Evolutionary conservation across 2,329 filamentous ascomycete genomes (phyloP), one percentile per base, ranked within the genome.

Genomic region (Fusarium phyllophilum): DNA sequence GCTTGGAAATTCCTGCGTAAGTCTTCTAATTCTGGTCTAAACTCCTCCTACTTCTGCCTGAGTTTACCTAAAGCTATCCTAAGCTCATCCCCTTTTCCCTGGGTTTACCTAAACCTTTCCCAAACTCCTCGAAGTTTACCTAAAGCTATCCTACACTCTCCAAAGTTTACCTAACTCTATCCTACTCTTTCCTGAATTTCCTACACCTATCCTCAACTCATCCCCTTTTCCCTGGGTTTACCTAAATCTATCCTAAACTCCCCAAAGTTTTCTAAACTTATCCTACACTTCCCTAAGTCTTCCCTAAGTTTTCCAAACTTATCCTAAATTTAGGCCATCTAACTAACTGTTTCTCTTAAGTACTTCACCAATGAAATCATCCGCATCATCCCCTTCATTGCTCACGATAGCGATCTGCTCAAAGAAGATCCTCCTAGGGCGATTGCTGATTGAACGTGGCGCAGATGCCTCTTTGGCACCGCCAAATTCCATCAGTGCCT

Each of bases 381-480:
- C 45, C 17, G 18, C 49, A n/a, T 45, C 67, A 20, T 49, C 39
- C 6, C 59, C 62, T 15, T 52, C 75, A 20, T 62, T 78, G 63
- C 45, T 77, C 14, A 59, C 52, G 9, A 57, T 68, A 51, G 67
- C 74, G 6, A 72, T 77, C 26, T 52, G 17, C 39, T n/a, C 57
- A 42, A 12, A 45, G 17, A 66, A 46, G 11, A 45, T 57, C 15
- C 56, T 66, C 1, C 24, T 78, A 15, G 75, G 69, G 18, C 36
- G 41, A 13, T 36, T 68, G 17, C 31, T 78, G 29, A 66, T 78
- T 7, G 54, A 68, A 14, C 51, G 63, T 31, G 75, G 73, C 4
- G 77, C 77, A 26, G 59, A 78, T 52, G 67, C 74, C 17, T 38
- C 45, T 20, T 54, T 76, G 55, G 60, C 73, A 6, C 58, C 44